A percentile compares a stretch with the other conserved stretches of the same genome.
Conservation (phyloP, 2,329 filamentous ascomycete genomes). For the Verticillium nonalfalfae region DNA sequence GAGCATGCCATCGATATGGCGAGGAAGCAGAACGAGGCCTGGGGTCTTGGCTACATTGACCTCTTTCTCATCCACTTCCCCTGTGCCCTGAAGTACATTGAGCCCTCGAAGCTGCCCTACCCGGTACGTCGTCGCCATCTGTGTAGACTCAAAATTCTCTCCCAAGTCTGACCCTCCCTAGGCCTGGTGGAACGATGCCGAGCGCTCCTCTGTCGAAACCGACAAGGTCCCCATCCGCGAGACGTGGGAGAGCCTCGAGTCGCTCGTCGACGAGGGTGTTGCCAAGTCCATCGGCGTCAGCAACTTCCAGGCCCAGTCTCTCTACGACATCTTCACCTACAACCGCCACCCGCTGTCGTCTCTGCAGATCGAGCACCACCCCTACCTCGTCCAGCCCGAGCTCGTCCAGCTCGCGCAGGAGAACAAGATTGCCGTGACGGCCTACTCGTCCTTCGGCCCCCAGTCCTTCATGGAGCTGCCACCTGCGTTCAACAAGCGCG, state of each 20-base stretch:
- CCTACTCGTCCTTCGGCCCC: conserved; percentile 61
- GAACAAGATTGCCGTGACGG: conserved; percentile 53
- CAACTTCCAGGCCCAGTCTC: conserved; percentile 51
- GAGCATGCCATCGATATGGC: conserved; percentile 54
- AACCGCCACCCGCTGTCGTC: conserved; percentile 44
- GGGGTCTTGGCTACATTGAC: conserved; percentile 62
- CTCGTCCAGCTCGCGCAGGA: conserved; percentile 51
- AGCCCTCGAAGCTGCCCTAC: conserved; percentile 63
- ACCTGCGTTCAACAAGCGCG: conserved; percentile 50
- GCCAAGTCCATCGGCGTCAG: conserved; percentile 52
- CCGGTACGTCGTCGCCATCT: conserved; percentile 28
- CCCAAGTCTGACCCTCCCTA: not conserved
- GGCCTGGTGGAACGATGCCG: conserved; percentile 32
- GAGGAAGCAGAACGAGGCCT: conserved; percentile 53
- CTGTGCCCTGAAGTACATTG: conserved; percentile 36
- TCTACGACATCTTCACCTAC: conserved; percentile 57
- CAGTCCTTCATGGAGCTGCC: conserved; percentile 31
- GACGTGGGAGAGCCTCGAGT: conserved; percentile 58
- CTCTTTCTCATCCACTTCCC: conserved; percentile 64
- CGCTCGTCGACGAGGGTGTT: conserved; percentile 38
- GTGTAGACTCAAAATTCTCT: not conserved
- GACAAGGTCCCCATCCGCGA: conserved; percentile 36
- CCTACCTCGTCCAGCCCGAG: conserved; percentile 55
- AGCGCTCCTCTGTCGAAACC: conserved; percentile 28
- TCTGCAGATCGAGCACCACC: conserved; percentile 65